Conservation (phyloP, 805 yeast genomes). For the Crinitomyces ghanaensis region DNA sequence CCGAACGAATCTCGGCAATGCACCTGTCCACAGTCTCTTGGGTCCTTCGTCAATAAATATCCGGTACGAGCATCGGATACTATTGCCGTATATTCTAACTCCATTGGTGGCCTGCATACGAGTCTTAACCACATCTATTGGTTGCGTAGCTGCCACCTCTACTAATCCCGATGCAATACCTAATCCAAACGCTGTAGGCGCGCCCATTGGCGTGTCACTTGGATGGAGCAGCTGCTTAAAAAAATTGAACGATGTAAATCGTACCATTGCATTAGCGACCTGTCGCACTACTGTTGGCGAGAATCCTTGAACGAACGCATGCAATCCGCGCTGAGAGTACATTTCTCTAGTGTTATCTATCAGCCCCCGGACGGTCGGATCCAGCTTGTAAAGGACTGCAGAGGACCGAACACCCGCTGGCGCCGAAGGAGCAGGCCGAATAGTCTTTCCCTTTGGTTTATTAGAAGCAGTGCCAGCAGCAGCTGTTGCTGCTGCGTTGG, state of each 20-base stretch:
- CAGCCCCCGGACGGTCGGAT: constrained; percentile 17
- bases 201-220: constrained; percentile 15
- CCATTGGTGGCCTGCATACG: constrained; percentile 61
- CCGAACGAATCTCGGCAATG: constrained; percentile 51
- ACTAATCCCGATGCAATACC: constrained; percentile 61
- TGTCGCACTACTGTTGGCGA: constrained; percentile 76
- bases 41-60: constrained; percentile 33
- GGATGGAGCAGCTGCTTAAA: constrained; percentile 46
- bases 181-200: constrained; percentile 26
- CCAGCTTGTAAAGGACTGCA: constrained; percentile 20
- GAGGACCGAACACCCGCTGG: constrained; percentile 17
- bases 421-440: constrained; percentile 15
- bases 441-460: background rate
- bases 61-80: constrained; percentile 25
- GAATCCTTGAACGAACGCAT: constrained; percentile 76
- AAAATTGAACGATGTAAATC: constrained; percentile 74
- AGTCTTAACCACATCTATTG: constrained; percentile 77
- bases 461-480: background rate
- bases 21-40: constrained; percentile 26
- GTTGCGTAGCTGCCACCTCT: constrained; percentile 73
- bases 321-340: constrained; percentile 56
- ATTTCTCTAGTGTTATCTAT: constrained; percentile 38
- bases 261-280: constrained; percentile 61
- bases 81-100: constrained; percentile 24
- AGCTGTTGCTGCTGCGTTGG: background rate